These are phyloP conservation scores for Entamoeba nuttalli DNA, from an alignment of 208 protist genomes.

Conservation along the genomic window DNA sequence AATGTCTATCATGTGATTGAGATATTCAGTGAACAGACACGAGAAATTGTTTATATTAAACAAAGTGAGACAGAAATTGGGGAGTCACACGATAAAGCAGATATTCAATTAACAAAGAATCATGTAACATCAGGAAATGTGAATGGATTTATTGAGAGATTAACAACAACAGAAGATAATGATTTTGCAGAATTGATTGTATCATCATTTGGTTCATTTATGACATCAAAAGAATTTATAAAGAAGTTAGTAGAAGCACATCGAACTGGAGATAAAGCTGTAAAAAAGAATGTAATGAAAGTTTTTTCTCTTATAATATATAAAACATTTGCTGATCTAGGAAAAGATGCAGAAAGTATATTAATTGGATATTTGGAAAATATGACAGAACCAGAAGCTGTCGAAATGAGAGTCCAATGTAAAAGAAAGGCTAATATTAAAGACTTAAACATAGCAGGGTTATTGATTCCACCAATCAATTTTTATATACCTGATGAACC, in stretches of 20 bases:
- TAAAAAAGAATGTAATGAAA: neutral
- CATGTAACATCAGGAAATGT: neutral
- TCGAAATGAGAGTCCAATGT: neutral
- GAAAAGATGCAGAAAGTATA: neutral
- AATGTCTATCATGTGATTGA: neutral
- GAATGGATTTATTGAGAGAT: neutral
- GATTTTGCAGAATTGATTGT: neutral
- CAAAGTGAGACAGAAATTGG: neutral
- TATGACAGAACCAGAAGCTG: neutral
- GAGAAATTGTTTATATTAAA: neutral
- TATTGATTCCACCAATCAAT: neutral
- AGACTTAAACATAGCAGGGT: neutral
- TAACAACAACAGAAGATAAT: neutral
- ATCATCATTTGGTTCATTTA: neutral
- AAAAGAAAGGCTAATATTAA: neutral
- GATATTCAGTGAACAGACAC: neutral
- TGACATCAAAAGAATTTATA: neutral
- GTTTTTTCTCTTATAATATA: neutral
- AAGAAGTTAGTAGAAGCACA: neutral
- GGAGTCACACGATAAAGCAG: neutral
- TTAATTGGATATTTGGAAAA: neutral
- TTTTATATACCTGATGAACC: neutral
- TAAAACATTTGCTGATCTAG: neutral
- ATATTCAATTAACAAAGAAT: neutral
- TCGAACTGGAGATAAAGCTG: neutral